Evolutionary conservation across 345 rosid genomes (phyloP).

Genomic region (Crucihimalaya himalaica): DNA sequence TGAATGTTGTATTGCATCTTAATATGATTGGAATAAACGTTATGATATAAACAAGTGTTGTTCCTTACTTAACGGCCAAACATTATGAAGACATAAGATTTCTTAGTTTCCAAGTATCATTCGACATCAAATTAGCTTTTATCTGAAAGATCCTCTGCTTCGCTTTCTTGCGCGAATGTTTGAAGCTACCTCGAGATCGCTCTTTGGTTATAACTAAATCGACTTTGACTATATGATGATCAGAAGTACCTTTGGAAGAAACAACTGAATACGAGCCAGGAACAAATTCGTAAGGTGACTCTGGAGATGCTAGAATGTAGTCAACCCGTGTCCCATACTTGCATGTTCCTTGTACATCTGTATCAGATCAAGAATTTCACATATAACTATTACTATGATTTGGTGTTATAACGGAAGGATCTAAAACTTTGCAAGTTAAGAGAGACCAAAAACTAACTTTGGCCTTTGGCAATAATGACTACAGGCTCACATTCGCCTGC

Average conservation of each 20-base stretch:
- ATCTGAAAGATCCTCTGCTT: slow-evolving; percentile 45
- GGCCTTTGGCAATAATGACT: slow-evolving; percentile 93
- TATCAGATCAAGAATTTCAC: neutral
- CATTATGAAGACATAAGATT: slow-evolving; percentile 15
- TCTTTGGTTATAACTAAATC: slow-evolving; percentile 51
- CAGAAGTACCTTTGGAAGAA: slow-evolving; percentile 90
- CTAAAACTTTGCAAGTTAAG: neutral
- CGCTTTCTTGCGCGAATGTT: slow-evolving; percentile 34
- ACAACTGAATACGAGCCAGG: slow-evolving; percentile 82
- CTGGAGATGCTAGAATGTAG: slow-evolving; percentile 68
- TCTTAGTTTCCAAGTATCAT: slow-evolving; percentile 46
- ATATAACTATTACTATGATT: neutral
- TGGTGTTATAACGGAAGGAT: neutral
- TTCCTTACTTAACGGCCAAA: neutral
- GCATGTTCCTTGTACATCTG: slow-evolving; percentile 97
- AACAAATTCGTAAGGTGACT: slow-evolving; percentile 60
- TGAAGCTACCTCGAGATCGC: slow-evolving; percentile 37
- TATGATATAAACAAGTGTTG: neutral
- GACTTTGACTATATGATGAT: slow-evolving; percentile 91
- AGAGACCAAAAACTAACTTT: slow-evolving; percentile 49
- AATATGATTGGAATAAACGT: slow-evolving; percentile 17
- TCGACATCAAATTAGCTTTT: slow-evolving; percentile 44
- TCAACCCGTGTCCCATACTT: slow-evolving; percentile 93
- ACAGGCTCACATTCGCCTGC: slow-evolving; percentile 96
- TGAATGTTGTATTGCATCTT: slow-evolving; percentile 1